These are phyloP conservation scores for Pulveroboletus sp. DNA, from an alignment of 768 basidiomycete species.

Conservation along the genomic window DNA sequence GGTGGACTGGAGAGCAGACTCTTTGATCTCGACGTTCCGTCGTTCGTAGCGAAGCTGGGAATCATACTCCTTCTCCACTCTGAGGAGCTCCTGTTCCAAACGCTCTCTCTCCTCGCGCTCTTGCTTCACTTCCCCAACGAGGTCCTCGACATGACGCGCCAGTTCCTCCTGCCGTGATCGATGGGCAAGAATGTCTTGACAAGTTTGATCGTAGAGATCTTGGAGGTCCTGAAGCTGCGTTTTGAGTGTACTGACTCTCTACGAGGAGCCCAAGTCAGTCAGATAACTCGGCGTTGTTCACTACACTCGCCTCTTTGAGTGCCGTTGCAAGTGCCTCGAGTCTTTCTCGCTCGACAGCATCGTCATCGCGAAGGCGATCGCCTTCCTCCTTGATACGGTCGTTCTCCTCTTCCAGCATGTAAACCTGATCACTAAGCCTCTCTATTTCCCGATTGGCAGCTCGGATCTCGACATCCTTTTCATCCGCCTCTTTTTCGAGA, in stretches of 20 bases:
- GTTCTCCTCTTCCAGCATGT: constrained; percentile 81
- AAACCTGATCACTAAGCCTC: constrained; percentile 74
- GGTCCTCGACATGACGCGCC: constrained; percentile 65
- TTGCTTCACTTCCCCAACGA: constrained; percentile 57
- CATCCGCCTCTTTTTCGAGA: constrained; percentile 71
- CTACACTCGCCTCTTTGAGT: constrained; percentile 67
- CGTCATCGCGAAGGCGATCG: constrained; percentile 67
- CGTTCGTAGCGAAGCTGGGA: constrained; percentile 53
- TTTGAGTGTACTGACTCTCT: constrained; percentile 70
- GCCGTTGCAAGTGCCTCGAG: constrained; percentile 62
- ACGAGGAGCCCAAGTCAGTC: constrained; percentile 8
- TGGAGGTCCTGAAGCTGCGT: constrained; percentile 61
- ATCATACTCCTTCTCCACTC: constrained; percentile 61
- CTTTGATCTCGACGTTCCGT: constrained; percentile 64
- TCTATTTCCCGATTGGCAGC: constrained; percentile 73
- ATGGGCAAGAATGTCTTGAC: constrained; percentile 60
- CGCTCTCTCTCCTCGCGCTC: constrained; percentile 55
- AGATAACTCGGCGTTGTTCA: neutral
- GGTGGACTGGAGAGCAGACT: constrained; percentile 59
- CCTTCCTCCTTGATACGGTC: constrained; percentile 71
- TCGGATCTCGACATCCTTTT: constrained; percentile 76
- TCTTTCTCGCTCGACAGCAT: constrained; percentile 61
- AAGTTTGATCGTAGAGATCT: constrained; percentile 60
- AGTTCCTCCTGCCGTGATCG: constrained; percentile 74
- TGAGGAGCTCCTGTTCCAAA: constrained; percentile 49